phyloP scores from a whole-genome alignment of 768 basidiomycete species.

The Lactarius vividus region DNA sequence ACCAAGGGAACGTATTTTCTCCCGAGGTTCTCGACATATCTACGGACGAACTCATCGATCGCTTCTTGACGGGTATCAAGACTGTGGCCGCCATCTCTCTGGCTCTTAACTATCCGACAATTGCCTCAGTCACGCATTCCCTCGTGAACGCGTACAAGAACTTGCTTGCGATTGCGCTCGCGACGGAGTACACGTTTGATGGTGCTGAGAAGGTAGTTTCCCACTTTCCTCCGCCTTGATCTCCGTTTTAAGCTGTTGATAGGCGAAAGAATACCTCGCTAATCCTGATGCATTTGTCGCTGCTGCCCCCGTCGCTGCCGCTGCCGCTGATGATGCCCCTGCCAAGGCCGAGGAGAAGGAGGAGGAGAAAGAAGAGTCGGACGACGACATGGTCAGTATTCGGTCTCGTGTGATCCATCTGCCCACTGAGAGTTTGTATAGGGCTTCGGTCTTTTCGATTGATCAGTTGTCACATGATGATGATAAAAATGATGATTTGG shows the following conservation, averaged over 20 bases:
- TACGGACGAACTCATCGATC: constrained; percentile 85
- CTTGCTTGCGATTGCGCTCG: constrained; percentile 82
- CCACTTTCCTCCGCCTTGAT: constrained; percentile 16
- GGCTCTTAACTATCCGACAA: constrained; percentile 93
- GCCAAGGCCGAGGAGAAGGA: constrained; percentile 62
- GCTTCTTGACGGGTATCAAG: constrained; percentile 92
- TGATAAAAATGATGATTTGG: not conserved
- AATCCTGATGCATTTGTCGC: constrained; percentile 99
- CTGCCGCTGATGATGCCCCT: constrained; percentile 52
- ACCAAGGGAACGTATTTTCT: constrained; percentile 88
- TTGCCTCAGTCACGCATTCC: constrained; percentile 91
- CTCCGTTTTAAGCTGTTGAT: constrained; percentile 34
- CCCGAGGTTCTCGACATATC: constrained; percentile 90
- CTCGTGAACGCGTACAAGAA: constrained; percentile 99
- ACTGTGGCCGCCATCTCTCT: constrained; percentile 95
- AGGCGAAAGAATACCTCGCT: constrained; percentile 95
- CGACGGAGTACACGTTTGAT: constrained; percentile 93
- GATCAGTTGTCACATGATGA: constrained; percentile 30
- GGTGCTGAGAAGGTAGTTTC: constrained; percentile 82
- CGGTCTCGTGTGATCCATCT: not conserved
- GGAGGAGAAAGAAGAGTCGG: constrained; percentile 81
- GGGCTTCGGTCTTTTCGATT: constrained; percentile 97
- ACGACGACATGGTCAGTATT: constrained; percentile 79
- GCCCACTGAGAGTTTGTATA: constrained; percentile 34
- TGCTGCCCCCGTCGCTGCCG: constrained; percentile 57